Conservation (phyloP, 805 yeast genomes). For the Suhomyces kilbournensis region DNA sequence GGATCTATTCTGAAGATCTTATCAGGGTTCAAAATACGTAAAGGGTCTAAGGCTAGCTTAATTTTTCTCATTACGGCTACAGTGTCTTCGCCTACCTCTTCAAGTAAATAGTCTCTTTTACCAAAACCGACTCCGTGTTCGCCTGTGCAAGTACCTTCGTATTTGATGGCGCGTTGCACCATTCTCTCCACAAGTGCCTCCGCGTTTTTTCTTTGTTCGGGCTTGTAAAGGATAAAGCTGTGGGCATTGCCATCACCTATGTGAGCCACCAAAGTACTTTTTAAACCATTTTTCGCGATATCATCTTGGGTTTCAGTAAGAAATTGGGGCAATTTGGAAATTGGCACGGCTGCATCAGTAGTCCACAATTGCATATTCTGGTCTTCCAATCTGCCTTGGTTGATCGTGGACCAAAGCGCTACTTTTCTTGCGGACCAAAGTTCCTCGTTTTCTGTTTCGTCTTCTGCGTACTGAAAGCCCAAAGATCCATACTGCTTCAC, state of each 20-base stretch:
- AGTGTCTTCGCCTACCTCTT: conserved; percentile 18
- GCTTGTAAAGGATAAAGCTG: conserved; percentile 53
- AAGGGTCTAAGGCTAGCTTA: conserved; percentile 19
- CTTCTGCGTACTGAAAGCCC: conserved; percentile 14
- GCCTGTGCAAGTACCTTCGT: conserved; percentile 23
- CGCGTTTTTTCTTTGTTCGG: conserved; percentile 16
- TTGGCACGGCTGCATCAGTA: conserved; percentile 82
- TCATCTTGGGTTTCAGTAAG: conserved; percentile 61
- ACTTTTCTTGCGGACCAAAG: conserved; percentile 23
- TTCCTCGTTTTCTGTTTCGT: conserved; percentile 16
- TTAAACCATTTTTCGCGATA: conserved; percentile 49
- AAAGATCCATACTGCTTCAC: conserved; percentile 14
- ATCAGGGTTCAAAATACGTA: conserved; percentile 22
- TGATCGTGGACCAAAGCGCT: conserved; percentile 37
- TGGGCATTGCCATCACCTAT: conserved; percentile 86
- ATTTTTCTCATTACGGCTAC: conserved; percentile 22
- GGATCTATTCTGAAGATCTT: conserved; percentile 22
- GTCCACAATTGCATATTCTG: conserved; percentile 58
- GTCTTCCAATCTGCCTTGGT: conserved; percentile 28
- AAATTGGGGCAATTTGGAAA: conserved; percentile 62
- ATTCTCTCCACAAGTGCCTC: conserved; percentile 19
- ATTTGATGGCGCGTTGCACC: conserved; percentile 19
- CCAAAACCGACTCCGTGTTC: conserved; percentile 26
- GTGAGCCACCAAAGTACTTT: conserved; percentile 69
- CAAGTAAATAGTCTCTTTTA: conserved; percentile 16